phyloP scores from a whole-genome alignment of 805 yeast genomes.

The Blastobotrys parvus region DNA sequence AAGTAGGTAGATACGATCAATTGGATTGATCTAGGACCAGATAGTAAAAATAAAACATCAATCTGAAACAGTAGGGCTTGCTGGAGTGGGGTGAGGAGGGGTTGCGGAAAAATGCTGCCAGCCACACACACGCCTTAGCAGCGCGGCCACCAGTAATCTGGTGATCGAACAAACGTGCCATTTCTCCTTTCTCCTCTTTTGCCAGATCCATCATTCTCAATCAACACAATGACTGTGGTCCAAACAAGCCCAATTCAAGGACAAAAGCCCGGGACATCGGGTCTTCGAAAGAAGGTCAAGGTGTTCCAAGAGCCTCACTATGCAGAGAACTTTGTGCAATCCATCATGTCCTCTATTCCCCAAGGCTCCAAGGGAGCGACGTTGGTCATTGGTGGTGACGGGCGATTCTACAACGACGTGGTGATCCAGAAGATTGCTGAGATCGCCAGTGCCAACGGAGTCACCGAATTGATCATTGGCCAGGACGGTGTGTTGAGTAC shows the following conservation, averaged over 20 bases:
- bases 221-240: constrained; percentile 25
- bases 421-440: constrained; percentile 75
- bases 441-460: constrained; percentile 89
- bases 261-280: constrained; percentile 98
- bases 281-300: constrained; percentile 82
- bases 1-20: constrained; percentile 16
- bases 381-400: constrained; percentile 94
- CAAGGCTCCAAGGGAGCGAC: constrained; percentile 72
- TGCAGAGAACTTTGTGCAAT: constrained; percentile 90
- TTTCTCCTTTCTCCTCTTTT: neutral
- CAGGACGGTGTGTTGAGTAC: constrained; percentile 84
- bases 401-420: constrained; percentile 78
- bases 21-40: too few species aligned
- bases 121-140: too few species aligned
- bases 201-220: neutral
- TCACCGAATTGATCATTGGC: constrained; percentile 75
- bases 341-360: constrained; percentile 78
- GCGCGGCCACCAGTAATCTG: too few species aligned
- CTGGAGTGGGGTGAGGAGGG: too few species aligned
- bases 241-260: constrained; percentile 72
- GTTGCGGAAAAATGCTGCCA: too few species aligned
- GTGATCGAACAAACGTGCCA: neutral
- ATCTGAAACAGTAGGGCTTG: too few species aligned
- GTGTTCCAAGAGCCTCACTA: constrained; percentile 75
- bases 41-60: too few species aligned